Base-by-base conservation (phyloP, 2,329 filamentous ascomycete species). In the Cladophialophora yegresii region DNA sequence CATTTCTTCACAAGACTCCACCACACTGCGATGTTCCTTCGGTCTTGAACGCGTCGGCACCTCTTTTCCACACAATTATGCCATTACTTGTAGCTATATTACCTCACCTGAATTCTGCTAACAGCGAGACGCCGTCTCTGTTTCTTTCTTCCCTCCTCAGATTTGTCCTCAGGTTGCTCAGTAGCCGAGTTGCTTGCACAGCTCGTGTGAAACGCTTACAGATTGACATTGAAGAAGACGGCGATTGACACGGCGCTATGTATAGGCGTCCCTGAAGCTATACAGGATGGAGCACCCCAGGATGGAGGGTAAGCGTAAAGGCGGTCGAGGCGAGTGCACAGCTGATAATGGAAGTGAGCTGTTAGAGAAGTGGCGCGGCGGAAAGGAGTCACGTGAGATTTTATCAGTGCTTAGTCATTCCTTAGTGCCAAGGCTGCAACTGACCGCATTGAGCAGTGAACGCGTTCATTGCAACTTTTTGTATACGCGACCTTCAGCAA, bases 381-480 rank as follows among this genome's bases (percentile, higher is more conserved):
- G 13, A 1, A 3, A 5, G n/a, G 4, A 8, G 36, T 20, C 36
- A 43, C 36, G 36, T 43, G 16, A 43, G 1, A 0, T n/a, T 2
- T 5, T 0, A 20, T 13, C 16, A 20, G 5, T 43, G 7, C 36
- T 43, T 43, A 43, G 36, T 43, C 36, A 43, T n/a, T 16, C 36
- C 3, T n/a, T n/a, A 16, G 36, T 8, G 40, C 40, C 22, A 13
- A 50, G 47, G 47, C 47, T 50, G 47, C 47, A 16, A 28, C 22
- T 28, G 47, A 16, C 47, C 23, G 47, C 47, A 50, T 50, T 50
- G 47, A 43, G 36, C 16, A 43, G 36, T 16, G 6, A 50, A 50
- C 47, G 47, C 47, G 47, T 10, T 50, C 22, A 22, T 16, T 28
- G 47, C 22, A 50, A 50, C 47, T 50, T 50, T 50, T 50, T 50